A percentile compares a stretch with the other conserved stretches of the same genome.
Conservation (phyloP, 176 grass and related monocot genomes). For the Zizania latifolia region DNA sequence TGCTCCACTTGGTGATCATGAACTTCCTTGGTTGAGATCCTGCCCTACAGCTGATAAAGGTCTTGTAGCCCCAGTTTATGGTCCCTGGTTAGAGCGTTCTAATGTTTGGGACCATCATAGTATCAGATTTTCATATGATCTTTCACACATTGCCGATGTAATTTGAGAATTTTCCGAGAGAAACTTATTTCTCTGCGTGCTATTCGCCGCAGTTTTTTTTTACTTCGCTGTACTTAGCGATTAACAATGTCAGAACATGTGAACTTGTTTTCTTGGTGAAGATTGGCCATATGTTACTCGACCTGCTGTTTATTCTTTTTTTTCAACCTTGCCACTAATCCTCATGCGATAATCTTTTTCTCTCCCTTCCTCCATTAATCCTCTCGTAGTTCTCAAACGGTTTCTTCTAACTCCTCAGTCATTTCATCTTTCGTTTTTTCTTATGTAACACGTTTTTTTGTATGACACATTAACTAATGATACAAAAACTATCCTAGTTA, state of each 20-base stretch:
- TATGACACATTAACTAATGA: no score
- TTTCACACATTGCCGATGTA: conserved; percentile 3
- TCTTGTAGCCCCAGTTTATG: conserved; percentile 13
- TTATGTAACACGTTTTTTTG: no score
- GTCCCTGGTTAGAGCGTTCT: not conserved
- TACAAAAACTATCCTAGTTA: no score
- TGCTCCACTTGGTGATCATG: conserved; percentile 95
- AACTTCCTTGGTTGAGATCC: conserved; percentile 71
- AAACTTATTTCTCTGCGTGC: not conserved
- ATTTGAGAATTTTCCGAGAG: not conserved
- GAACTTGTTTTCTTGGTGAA: not conserved
- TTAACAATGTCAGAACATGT: not conserved
- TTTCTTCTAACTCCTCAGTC: no score
- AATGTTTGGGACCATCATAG: not conserved
- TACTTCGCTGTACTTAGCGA: not conserved
- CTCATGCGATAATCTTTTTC: no score
- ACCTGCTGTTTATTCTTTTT: no score
- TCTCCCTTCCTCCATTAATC: no score
- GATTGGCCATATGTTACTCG: not conserved
- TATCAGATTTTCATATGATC: not conserved
- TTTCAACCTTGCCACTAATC: no score
- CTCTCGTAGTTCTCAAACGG: no score
- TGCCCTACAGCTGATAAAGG: not conserved
- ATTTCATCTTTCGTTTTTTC: no score
- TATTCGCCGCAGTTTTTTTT: not conserved